These are phyloP conservation scores for Mycena crocata DNA, from an alignment of 768 basidiomycete genomes.

Conservation along the genomic window DNA sequence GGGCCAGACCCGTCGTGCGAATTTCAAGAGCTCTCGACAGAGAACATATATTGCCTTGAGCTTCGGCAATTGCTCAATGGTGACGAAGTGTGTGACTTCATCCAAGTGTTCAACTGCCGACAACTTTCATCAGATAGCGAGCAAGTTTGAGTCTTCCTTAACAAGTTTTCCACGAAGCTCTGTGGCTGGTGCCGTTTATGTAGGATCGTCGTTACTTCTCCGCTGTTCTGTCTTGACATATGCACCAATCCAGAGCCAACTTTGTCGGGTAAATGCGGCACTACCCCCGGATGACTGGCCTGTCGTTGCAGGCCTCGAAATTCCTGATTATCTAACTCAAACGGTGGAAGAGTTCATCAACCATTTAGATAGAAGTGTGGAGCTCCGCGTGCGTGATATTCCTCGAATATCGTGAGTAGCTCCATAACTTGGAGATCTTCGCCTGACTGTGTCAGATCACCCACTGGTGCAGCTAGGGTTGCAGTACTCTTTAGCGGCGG, in stretches of 20 bases:
- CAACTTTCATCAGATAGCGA: constrained; percentile 22
- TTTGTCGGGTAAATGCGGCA: constrained; percentile 56
- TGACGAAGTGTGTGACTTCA: constrained; percentile 27
- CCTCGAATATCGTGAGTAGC: constrained; percentile 57
- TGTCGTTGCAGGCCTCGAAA: constrained; percentile 46
- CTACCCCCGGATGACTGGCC: constrained; percentile 60
- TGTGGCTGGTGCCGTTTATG: constrained; percentile 16
- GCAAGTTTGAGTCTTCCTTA: constrained; percentile 27
- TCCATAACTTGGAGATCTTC: constrained; percentile 1
- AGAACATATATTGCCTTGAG: constrained; percentile 67
- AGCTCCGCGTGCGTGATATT: constrained; percentile 75
- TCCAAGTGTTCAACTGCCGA: neutral
- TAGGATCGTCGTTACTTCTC: neutral
- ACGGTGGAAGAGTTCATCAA: constrained; percentile 64
- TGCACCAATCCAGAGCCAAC: constrained; percentile 52
- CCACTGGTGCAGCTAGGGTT: constrained; percentile 62
- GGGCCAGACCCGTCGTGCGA: constrained; percentile 58
- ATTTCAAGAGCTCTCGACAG: constrained; percentile 73
- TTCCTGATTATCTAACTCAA: constrained; percentile 56
- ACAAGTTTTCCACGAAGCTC: constrained; percentile 20
- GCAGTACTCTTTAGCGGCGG: constrained; percentile 91
- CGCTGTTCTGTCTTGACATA: neutral
- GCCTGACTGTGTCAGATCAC: constrained; percentile 27
- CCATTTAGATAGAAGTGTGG: constrained; percentile 75
- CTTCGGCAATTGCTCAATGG: constrained; percentile 39